A percentile compares a stretch with the other conserved stretches of the same genome.
phyloP scores from a whole-genome alignment of 2,329 filamentous ascomycete genomes.

The Colletotrichum karsti region DNA sequence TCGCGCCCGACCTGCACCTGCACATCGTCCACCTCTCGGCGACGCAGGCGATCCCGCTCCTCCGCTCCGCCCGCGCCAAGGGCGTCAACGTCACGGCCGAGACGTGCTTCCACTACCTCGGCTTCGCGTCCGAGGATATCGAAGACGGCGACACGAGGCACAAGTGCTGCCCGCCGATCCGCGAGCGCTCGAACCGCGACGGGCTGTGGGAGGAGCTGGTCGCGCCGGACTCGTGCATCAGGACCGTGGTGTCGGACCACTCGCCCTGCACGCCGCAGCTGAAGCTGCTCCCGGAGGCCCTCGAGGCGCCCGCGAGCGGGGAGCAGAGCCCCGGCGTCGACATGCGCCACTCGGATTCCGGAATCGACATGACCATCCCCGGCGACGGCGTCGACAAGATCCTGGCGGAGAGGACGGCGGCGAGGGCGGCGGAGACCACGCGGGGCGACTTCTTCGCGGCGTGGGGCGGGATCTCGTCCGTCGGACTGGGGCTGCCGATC shows the following conservation, averaged over 20 bases:
- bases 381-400: constrained; percentile 35
- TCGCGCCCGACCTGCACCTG: constrained; percentile 83
- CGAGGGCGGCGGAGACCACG: constrained; percentile 40
- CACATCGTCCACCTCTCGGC: constrained; percentile 96
- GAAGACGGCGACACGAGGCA: constrained; percentile 87
- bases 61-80: constrained; percentile 74
- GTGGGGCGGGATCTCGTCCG: constrained; percentile 95
- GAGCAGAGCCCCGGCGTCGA: constrained; percentile 29
- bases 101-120: constrained; percentile 95
- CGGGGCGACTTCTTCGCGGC: constrained; percentile 93
- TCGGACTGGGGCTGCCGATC: constrained; percentile 91
- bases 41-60: constrained; percentile 84
- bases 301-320: constrained; percentile 41
- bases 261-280: constrained; percentile 95
- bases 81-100: constrained; percentile 92
- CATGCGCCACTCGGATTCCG: constrained; percentile 61
- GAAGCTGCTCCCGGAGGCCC: constrained; percentile 81
- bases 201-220: constrained; percentile 86
- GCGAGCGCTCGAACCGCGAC: constrained; percentile 82
- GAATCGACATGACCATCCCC: constrained; percentile 56
- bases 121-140: constrained; percentile 83
- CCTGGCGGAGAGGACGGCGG: constrained; percentile 32
- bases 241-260: constrained; percentile 94
- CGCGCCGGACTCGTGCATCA: constrained; percentile 78
- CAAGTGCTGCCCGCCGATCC: constrained; percentile 95